Base-by-base conservation (phyloP, 768 basidiomycete genomes). In the Boletus rubropictus region DNA sequence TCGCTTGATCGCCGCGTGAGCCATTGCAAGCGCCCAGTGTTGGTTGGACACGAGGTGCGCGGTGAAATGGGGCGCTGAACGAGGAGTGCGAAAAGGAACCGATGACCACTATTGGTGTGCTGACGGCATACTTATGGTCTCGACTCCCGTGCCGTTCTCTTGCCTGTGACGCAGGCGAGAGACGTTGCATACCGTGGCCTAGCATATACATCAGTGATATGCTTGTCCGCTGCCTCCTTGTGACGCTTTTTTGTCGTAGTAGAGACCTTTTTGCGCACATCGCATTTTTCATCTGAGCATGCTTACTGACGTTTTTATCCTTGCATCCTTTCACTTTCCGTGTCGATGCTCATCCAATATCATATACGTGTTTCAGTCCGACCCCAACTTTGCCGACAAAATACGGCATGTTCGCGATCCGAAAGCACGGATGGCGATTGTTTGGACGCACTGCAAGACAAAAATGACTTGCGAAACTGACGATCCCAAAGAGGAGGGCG, bases 61-160 rank as follows among this genome's bases (percentile, higher is more conserved):
- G 89, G 89, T 91, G 89, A 91, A 91, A 91, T 84, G 89, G 89
- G 86, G 88, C 86, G 87, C 87, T 81, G 89, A 90, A 87, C 87
- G 89, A 89, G 86, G 81, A 88, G 86, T 85, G 87, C 81, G 81
- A 81, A 82, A 79, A 37, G 28, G 36, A 71, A 61, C 61, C 64
- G 58, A 42, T 48, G 50, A 41, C 44, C 54, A 46, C 9, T 17
- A 17, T 22, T 9, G 39, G 50, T 49, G 34, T 59, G 64, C 65
- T 61, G 15, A 55, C 53, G 64, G 64, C 66, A 53, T 48, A 10
- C 33, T 6, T 10, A 32, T 53, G 55, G 52, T 45, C 39, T 36
- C 40, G 39, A 58, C 64, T 59, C 67, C 51, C 70, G 39, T 49
- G 52, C 45, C 71, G 12, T 72, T 68, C 71, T 67, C 74, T 77